phyloP scores from a whole-genome alignment of 208 protist genomes.

The Sergeia podlipaevii region DNA sequence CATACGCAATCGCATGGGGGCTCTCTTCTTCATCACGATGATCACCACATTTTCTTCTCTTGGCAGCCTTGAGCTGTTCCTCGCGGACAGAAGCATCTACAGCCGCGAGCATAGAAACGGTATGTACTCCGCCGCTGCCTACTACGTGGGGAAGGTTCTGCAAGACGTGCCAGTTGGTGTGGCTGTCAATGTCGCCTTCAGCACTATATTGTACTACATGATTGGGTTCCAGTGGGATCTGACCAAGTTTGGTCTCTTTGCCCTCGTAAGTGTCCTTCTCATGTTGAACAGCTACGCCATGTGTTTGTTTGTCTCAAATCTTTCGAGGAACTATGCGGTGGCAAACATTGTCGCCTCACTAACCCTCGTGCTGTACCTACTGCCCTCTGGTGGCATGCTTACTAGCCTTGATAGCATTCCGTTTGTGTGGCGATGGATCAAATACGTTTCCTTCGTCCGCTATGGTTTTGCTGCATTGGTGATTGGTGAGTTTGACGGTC shows the following conservation, averaged over 20 bases:
- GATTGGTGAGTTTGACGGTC: slow-evolving; percentile 70
- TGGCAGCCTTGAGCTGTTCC: slow-evolving; percentile 45
- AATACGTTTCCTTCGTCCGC: slow-evolving; percentile 68
- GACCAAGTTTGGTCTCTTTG: slow-evolving; percentile 44
- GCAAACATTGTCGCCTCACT: slow-evolving; percentile 58
- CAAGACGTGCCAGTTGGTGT: slow-evolving; percentile 56
- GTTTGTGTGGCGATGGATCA: slow-evolving; percentile 67
- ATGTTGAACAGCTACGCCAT: slow-evolving; percentile 66
- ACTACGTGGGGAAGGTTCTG: slow-evolving; percentile 66
- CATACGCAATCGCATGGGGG: slow-evolving; percentile 63
- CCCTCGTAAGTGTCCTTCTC: slow-evolving; percentile 27
- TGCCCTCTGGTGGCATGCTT: slow-evolving; percentile 62
- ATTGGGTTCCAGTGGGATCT: slow-evolving; percentile 43
- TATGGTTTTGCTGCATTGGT: slow-evolving; percentile 56
- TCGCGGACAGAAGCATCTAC: slow-evolving; percentile 56
- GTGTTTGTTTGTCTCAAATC: slow-evolving; percentile 60
- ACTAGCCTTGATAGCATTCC: slow-evolving; percentile 52
- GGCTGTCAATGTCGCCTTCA: slow-evolving; percentile 36
- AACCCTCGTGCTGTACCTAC: slow-evolving; percentile 53
- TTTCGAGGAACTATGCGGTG: slow-evolving; percentile 45
- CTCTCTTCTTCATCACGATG: slow-evolving; percentile 73
- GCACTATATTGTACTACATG: slow-evolving; percentile 50
- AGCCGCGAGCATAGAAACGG: slow-evolving; percentile 57
- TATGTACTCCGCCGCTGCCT: slow-evolving; percentile 58
- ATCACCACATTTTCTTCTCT: slow-evolving; percentile 62